Evolutionary conservation across 2,329 filamentous ascomycete genomes (phyloP).

Genomic region (Diaporthe eres): DNA sequence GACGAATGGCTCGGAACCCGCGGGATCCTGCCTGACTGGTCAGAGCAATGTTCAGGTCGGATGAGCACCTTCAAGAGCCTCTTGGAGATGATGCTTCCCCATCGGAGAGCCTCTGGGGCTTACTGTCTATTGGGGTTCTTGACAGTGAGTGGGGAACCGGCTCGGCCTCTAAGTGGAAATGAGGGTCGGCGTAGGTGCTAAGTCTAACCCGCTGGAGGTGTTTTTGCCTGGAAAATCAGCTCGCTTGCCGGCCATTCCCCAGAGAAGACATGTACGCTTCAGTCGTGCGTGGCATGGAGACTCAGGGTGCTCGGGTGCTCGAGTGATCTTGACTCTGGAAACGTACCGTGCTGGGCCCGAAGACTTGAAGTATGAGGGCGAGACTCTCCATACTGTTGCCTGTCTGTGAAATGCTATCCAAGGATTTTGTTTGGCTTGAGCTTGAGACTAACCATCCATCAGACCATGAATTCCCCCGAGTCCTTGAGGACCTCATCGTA

Average conservation of each 20-base stretch:
- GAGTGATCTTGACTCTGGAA: constrained; percentile 41
- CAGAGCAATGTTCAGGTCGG: constrained; percentile 35
- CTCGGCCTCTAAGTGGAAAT: constrained; percentile 41
- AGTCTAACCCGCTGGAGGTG: neutral
- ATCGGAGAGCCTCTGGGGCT: neutral
- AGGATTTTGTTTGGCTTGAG: neutral
- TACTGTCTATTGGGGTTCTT: constrained; percentile 42
- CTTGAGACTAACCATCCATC: neutral
- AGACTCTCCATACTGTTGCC: constrained; percentile 41
- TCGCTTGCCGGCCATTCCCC: no score
- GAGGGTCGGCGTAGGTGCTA: constrained; percentile 43
- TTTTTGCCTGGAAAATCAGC: no score
- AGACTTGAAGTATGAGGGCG: constrained; percentile 36
- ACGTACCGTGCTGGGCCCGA: constrained; percentile 28
- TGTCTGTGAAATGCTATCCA: constrained; percentile 35
- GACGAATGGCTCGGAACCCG: constrained; percentile 45
- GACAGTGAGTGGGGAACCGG: constrained; percentile 43
- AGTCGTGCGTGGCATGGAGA: constrained; percentile 39
- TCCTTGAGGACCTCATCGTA: constrained; percentile 37
- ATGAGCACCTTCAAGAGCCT: neutral
- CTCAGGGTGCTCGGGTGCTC: constrained; percentile 41
- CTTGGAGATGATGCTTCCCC: neutral
- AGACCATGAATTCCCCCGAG: constrained; percentile 41
- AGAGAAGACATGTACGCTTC: constrained; percentile 42
- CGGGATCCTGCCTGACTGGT: constrained; percentile 43